These are phyloP conservation scores for Taphrina pruni DNA, from an alignment of 1,139 yeast species.

Conservation along the genomic window DNA sequence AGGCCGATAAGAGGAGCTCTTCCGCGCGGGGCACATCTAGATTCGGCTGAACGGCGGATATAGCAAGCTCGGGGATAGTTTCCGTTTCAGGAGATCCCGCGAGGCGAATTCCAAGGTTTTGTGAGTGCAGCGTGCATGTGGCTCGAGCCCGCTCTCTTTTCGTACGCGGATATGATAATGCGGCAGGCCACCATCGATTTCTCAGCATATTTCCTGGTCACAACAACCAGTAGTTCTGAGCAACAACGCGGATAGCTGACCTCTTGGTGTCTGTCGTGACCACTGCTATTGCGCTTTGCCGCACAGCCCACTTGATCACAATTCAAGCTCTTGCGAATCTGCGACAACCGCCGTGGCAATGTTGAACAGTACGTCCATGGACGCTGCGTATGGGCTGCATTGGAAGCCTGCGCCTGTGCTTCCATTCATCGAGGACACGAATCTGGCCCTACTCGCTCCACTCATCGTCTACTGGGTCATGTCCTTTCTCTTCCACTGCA, in stretches of 20 bases:
- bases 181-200: background rate
- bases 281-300: background rate
- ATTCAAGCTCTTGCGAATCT: background rate
- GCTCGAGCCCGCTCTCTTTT: no score
- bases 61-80: no score
- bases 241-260: no score
- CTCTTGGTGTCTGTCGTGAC: background rate
- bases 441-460: constrained; percentile 74
- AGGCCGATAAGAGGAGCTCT: no score
- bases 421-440: constrained; percentile 71
- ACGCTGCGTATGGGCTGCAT: constrained; percentile 45
- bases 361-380: constrained; percentile 9
- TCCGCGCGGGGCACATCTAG: no score
- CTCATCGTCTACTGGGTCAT: constrained; percentile 82
- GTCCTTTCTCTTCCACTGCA: constrained; percentile 73
- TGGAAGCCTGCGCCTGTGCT: constrained; percentile 49
- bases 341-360: background rate
- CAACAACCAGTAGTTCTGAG: background rate
- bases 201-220: background rate
- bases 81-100: no score
- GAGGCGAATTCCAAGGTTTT: no score
- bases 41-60: no score
- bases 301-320: background rate
- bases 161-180: no score
- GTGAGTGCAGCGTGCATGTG: no score